A percentile compares a stretch with the other conserved stretches of the same genome.
phyloP scores from a whole-genome alignment of 169 alveolate genomes.

The Prorocentrum cordatum region DNA sequence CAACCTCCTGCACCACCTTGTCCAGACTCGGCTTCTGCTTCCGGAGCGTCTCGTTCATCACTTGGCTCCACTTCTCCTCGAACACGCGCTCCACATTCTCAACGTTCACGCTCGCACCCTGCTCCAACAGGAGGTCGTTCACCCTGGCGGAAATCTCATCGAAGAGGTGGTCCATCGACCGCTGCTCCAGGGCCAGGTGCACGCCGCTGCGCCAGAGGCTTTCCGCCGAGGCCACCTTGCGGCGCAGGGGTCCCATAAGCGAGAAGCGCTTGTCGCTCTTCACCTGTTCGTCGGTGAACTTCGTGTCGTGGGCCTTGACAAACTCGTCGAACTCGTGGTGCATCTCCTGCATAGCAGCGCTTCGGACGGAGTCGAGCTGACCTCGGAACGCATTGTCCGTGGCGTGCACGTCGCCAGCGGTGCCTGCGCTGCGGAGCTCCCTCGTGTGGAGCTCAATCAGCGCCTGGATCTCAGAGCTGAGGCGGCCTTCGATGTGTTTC shows the following conservation, averaged over 20 bases:
- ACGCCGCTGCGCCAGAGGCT: constrained; percentile 44
- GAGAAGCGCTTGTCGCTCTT: constrained; percentile 69
- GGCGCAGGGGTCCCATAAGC: constrained; percentile 57
- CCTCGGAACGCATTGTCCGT: constrained; percentile 66
- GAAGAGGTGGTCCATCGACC: constrained; percentile 44
- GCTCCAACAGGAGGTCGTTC: constrained; percentile 39
- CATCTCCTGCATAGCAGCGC: constrained; percentile 47
- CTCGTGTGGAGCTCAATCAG: background rate
- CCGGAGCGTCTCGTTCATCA: constrained; percentile 33
- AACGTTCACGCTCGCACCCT: background rate
- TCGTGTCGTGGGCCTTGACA: constrained; percentile 35
- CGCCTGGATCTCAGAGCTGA: background rate
- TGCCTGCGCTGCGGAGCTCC: background rate
- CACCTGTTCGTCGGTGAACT: constrained; percentile 34
- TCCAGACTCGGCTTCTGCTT: constrained; percentile 48
- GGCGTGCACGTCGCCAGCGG: constrained; percentile 43
- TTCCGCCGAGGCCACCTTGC: constrained; percentile 54
- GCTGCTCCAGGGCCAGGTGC: constrained; percentile 50
- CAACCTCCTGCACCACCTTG: constrained; percentile 3
- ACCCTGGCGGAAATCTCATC: constrained; percentile 51
- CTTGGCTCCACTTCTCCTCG: constrained; percentile 69
- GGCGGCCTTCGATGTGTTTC: constrained; percentile 38
- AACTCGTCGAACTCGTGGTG: constrained; percentile 65
- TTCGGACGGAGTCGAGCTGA: constrained; percentile 25
- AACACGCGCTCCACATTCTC: constrained; percentile 13